These are phyloP conservation scores for Annona squamosa DNA, from an alignment of 164 flowering plant genomes.

Conservation along the genomic window DNA sequence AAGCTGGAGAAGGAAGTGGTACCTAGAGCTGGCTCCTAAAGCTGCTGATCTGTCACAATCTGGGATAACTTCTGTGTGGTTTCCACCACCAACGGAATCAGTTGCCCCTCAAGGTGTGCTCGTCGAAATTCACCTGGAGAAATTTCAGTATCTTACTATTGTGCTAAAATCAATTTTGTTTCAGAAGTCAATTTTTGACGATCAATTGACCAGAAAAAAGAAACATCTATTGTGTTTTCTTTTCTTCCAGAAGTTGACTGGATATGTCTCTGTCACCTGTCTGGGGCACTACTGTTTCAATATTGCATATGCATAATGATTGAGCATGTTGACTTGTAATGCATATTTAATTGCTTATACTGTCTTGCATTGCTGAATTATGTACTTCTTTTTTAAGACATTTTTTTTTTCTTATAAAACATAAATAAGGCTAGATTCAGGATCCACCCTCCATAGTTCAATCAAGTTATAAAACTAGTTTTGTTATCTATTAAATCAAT, in stretches of 20 bases:
- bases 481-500: too few relatives aligned
- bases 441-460: too few relatives aligned
- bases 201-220: neutral
- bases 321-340: too few relatives aligned
- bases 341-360: too few relatives aligned
- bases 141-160: neutral
- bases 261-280: too few relatives aligned
- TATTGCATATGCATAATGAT: too few relatives aligned
- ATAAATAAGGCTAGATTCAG: too few relatives aligned
- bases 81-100: constrained; percentile 64
- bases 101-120: constrained; percentile 58
- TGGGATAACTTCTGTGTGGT: constrained; percentile 58
- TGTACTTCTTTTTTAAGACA: too few relatives aligned
- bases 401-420: too few relatives aligned
- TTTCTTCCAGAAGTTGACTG: neutral
- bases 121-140: neutral
- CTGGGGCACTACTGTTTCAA: too few relatives aligned
- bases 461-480: too few relatives aligned
- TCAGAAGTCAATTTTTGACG: neutral
- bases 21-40: constrained; percentile 45
- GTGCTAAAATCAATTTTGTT: neutral
- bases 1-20: constrained; percentile 58
- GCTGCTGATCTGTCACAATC: constrained; percentile 53
- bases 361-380: too few relatives aligned
- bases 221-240: neutral